Conservation (phyloP, 1,284 basidiomycete species). For the Ustilago vetiveriae region DNA sequence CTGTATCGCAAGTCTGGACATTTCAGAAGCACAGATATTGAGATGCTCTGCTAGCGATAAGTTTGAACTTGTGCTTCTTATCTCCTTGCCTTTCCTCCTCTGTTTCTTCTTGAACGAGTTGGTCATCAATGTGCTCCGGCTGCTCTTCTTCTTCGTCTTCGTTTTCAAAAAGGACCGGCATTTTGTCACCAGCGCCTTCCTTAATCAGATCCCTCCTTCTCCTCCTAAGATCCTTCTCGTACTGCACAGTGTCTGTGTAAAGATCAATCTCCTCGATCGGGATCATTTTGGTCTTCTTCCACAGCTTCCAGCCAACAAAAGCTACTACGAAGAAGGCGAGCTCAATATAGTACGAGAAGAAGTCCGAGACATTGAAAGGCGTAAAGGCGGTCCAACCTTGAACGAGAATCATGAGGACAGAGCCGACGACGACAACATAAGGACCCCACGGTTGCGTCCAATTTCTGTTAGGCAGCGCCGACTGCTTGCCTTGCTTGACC, state of each 20-base stretch:
- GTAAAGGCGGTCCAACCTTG: slow-evolving; percentile 60
- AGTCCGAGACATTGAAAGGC: slow-evolving; percentile 46
- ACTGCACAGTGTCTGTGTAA: slow-evolving; percentile 50
- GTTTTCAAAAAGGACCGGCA: slow-evolving; percentile 30
- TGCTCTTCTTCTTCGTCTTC: slow-evolving; percentile 43
- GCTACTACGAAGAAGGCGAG: slow-evolving; percentile 47
- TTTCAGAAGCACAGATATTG: slow-evolving; percentile 41
- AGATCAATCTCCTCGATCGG: slow-evolving; percentile 58
- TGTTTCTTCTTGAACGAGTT: slow-evolving; percentile 6
- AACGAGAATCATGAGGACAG: slow-evolving; percentile 59
- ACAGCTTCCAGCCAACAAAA: slow-evolving; percentile 46
- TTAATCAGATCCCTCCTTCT: slow-evolving; percentile 18
- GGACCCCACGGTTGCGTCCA: slow-evolving; percentile 68
- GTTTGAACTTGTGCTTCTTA: slow-evolving; percentile 15
- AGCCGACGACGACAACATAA: slow-evolving; percentile 54
- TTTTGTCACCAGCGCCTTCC: slow-evolving; percentile 18
- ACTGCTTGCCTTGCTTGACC: slow-evolving; percentile 71
- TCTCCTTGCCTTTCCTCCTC: neutral
- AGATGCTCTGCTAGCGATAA: slow-evolving; percentile 23
- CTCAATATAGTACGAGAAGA: slow-evolving; percentile 70
- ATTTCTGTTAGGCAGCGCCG: slow-evolving; percentile 69
- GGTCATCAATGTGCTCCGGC: slow-evolving; percentile 9
- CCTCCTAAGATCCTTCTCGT: slow-evolving; percentile 30
- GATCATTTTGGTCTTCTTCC: slow-evolving; percentile 41
- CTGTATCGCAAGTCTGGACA: too few species aligned